A percentile compares a stretch with the other conserved stretches of the same genome.
Conservation (phyloP, 805 yeast genomes). For the Lipomyces chichibuensis region DNA sequence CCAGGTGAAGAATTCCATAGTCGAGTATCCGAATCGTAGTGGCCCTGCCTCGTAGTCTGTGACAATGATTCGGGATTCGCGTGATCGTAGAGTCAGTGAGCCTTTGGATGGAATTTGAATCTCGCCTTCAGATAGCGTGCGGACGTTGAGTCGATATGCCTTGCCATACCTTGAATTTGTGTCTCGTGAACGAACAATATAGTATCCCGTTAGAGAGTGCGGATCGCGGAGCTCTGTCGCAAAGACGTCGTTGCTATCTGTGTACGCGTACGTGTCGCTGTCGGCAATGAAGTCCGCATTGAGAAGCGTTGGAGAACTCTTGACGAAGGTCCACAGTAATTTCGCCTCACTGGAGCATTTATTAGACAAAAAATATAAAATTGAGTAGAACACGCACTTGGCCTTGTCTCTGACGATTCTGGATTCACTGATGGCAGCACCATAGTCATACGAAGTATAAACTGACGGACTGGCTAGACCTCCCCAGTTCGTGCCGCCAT, state of each 20-base stretch:
- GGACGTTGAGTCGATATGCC: slow-evolving; percentile 11
- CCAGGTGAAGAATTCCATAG: slow-evolving; percentile 28
- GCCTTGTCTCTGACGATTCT: slow-evolving; percentile 25
- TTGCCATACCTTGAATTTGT: slow-evolving; percentile 12
- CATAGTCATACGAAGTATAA: slow-evolving; percentile 28
- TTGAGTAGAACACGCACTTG: not conserved
- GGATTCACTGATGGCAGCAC: slow-evolving; percentile 24
- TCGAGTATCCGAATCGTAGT: slow-evolving; percentile 18
- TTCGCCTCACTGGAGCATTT: slow-evolving; percentile 13
- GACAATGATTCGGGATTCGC: slow-evolving; percentile 23
- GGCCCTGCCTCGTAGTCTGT: slow-evolving; percentile 23
- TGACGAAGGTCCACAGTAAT: slow-evolving; percentile 25
- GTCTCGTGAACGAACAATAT: slow-evolving; percentile 20
- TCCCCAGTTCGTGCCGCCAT: slow-evolving; percentile 33
- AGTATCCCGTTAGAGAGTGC: slow-evolving; percentile 15
- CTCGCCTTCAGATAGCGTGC: slow-evolving; percentile 6
- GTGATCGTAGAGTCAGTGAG: slow-evolving; percentile 12
- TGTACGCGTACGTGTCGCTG: slow-evolving; percentile 14
- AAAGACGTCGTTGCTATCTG: slow-evolving; percentile 23
- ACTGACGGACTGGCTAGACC: slow-evolving; percentile 23
- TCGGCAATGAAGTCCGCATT: slow-evolving; percentile 18
- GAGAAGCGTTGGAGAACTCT: slow-evolving; percentile 15
- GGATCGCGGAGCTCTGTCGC: slow-evolving; percentile 29
- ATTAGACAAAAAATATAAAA: not conserved
- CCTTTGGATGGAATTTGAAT: slow-evolving; percentile 14